Evolutionary conservation across 768 basidiomycete species (phyloP).

Genomic region (Lactarius sanguifluus): DNA sequence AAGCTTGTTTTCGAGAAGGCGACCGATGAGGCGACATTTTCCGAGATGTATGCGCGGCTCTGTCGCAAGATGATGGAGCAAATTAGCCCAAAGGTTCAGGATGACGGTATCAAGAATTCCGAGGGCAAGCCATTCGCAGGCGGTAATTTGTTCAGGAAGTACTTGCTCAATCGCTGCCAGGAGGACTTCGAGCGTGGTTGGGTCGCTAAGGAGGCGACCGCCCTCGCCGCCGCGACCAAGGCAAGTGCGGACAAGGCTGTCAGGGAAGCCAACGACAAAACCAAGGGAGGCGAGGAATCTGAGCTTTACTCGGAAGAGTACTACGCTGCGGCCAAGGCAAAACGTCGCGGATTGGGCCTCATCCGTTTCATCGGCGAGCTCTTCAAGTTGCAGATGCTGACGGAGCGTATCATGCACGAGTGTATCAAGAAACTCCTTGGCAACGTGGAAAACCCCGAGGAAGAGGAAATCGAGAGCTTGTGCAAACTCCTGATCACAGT

Average conservation of each 20-base stretch:
- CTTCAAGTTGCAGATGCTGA: constrained; percentile 98
- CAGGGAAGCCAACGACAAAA: constrained; percentile 42
- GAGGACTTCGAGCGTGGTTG: constrained; percentile 98
- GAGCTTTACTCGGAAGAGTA: constrained; percentile 94
- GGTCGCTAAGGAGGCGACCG: constrained; percentile 84
- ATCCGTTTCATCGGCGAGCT: constrained; percentile 98
- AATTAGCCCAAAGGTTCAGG: constrained; percentile 83
- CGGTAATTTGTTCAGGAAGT: constrained; percentile 94
- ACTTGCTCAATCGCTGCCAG: constrained; percentile 94
- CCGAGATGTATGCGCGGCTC: constrained; percentile 95
- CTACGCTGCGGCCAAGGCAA: constrained; percentile 94
- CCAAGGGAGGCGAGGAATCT: constrained; percentile 48
- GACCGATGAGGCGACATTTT: constrained; percentile 93
- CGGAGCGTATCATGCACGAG: constrained; percentile 97
- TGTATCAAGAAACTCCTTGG: constrained; percentile 94
- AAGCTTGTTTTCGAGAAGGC: constrained; percentile 96
- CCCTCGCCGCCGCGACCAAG: constrained; percentile 82
- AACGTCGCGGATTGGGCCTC: constrained; percentile 93
- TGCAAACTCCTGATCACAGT: constrained; percentile 93
- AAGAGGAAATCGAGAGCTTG: constrained; percentile 95
- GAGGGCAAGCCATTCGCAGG: constrained; percentile 91
- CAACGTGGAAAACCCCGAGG: constrained; percentile 93
- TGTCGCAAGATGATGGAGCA: constrained; percentile 96
- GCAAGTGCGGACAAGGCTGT: constrained; percentile 82
- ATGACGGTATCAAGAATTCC: constrained; percentile 76